Evolutionary conservation across 2,329 filamentous ascomycete species (phyloP), one percentile per base, ranked within the genome.

Genomic region (Diaporthe ampelina): DNA sequence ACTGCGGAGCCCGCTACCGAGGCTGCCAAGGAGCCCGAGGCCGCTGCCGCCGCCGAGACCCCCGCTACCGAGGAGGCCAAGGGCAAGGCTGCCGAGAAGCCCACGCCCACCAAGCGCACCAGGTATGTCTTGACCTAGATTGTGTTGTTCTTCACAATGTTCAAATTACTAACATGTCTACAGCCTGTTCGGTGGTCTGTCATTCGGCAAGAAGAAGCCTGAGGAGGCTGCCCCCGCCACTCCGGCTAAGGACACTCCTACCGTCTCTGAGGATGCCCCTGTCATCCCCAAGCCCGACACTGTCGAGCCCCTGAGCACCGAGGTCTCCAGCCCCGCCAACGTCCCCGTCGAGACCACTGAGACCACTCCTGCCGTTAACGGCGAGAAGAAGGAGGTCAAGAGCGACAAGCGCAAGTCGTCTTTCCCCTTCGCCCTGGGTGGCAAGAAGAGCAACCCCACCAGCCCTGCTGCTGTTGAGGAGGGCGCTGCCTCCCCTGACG

Each of bases 351-450:
- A 90, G 82, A 84, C 84, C 29, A 83, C 85, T 4, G 88, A 90
- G 78, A 81, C 77, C 59, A 80, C 85, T 72, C 85, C 86, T 75
- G 84, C 83, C 75, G 84, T 84, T 78, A 87, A 87, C 77, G 86
- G 86, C 75, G 91, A 92, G 85, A 90, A 90, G 83, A 91, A 91
- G 85, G 89, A 90, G 76, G 82, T 88, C 78, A 95, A 94, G 91
- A 83, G 84, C 63, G 88, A 91, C 84, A 97, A 97, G 94, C 94
- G 95, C 84, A 91, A 92, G 85, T 97, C 94, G 78, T 92, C 95
- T 80, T 84, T 91, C 11, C 88, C 89, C 65, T 97, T 97, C 85
- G 91, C 91, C 79, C 92, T 91, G 81, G 91, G 94, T 80, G 91
- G 94, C 80, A 93, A 94, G 90, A 96, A 96, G 89, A 92, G 93